Evolutionary conservation across 1,284 basidiomycete species (phyloP).

Genomic region (Leccinum huronense): DNA sequence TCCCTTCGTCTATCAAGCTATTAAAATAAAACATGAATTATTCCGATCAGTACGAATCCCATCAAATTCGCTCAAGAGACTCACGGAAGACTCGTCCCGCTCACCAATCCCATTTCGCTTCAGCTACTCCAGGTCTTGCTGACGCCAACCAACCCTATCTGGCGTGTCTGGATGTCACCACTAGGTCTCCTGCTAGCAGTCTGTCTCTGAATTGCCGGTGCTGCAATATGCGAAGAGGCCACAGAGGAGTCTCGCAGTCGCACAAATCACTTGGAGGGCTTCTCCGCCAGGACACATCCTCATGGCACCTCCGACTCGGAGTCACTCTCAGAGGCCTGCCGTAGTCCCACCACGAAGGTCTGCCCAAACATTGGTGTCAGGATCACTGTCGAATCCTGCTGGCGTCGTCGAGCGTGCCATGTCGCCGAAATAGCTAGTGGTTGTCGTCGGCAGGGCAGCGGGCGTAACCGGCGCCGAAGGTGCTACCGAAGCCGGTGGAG

Average conservation of each 20-base stretch:
- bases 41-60: background rate
- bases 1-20: conserved; percentile 38
- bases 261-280: conserved; percentile 28
- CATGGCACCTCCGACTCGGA: conserved; percentile 18
- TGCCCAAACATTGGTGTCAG: conserved; percentile 31
- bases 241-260: conserved; percentile 28
- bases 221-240: conserved; percentile 26
- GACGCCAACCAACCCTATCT: conserved; percentile 32
- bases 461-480: conserved; percentile 26
- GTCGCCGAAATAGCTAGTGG: conserved; percentile 27
- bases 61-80: conserved; percentile 9
- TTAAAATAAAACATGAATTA: conserved; percentile 4
- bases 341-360: conserved; percentile 15
- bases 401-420: conserved; percentile 33
- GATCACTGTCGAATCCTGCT: conserved; percentile 21
- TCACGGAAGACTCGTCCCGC: conserved; percentile 21
- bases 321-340: conserved; percentile 19
- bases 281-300: conserved; percentile 17
- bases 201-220: conserved; percentile 21
- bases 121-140: conserved; percentile 34
- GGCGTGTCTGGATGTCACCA: conserved; percentile 25
- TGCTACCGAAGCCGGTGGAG: conserved; percentile 14
- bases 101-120: conserved; percentile 25
- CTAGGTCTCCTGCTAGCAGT: conserved; percentile 29
- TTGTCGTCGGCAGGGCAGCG: conserved; percentile 13